Base-by-base conservation (phyloP, 306 rosid species). In the Oemleria cerasiformis region DNA sequence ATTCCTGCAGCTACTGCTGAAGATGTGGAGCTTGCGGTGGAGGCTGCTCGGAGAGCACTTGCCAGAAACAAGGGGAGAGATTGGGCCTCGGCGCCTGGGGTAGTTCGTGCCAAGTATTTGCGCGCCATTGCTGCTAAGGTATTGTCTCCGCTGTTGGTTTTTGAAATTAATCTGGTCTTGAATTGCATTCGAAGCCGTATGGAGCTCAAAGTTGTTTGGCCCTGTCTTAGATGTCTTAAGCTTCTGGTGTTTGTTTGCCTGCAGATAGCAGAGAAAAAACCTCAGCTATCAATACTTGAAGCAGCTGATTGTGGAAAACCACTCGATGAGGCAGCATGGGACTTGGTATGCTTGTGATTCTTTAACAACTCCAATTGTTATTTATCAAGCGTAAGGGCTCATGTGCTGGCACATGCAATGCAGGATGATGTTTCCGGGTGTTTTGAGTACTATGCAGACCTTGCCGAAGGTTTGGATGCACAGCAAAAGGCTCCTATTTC, bases 361-460 rank as follows among this genome's bases (percentile, higher is more conserved):
- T 51, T 10, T 67, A n/a, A 14, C 44, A 38, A 48, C 36, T 21
- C 36, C 58, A 65, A n/a, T 49, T 43, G 58, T 16, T 17, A 10
- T 67, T 51, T 65, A 15, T 65, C 51, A 3, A 72, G 77, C 13
- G 1, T 42, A 53, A 60, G 53, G 51, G 23, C 58, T 63, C 67
- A 68, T 64, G 67, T 58, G 12, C 36, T 34, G 68, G 8, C 54
- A 25, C 30, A 14, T 74, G 44, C 74, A 20, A 47, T 84, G 72
- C 84, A 91, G 99, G 99, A 94, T 60, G 99, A 94, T 79, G 99
- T 94, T 80, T 92, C 96, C 20, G 99, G 97, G 77, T 94, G 99
- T 75, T 94, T 94, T 51, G 97, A 94, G 51, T 94, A 85, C 82
- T 94, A 91, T 49, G 99, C 99, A 19, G 99, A 89, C 63, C 96